phyloP scores from a whole-genome alignment of 345 rosid genomes.

The Brassica incana region DNA sequence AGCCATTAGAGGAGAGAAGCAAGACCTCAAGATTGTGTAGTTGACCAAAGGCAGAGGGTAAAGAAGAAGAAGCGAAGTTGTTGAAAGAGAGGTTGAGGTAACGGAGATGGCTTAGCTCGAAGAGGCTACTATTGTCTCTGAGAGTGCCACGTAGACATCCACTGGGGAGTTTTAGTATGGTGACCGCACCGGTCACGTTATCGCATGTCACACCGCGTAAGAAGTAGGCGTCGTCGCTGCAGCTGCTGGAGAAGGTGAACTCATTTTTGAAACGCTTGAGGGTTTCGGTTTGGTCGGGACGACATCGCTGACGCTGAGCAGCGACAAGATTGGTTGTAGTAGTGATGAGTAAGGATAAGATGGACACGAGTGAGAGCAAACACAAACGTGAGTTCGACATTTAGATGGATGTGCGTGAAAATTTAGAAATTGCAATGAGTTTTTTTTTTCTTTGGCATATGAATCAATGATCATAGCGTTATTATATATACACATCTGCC shows the following conservation, averaged over 20 bases:
- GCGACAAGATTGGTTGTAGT: slow-evolving; percentile 7
- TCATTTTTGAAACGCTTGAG: slow-evolving; percentile 27
- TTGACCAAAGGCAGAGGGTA: neutral
- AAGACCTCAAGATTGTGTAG: slow-evolving; percentile 7
- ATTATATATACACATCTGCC: neutral
- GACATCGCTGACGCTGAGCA: slow-evolving; percentile 9
- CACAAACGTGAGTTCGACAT: slow-evolving; percentile 16
- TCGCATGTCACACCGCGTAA: slow-evolving; percentile 27
- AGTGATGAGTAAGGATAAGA: neutral
- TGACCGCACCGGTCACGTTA: slow-evolving; percentile 28
- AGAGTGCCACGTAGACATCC: slow-evolving; percentile 2
- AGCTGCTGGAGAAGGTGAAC: slow-evolving; percentile 21
- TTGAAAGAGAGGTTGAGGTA: slow-evolving; percentile 1
- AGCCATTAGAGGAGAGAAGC: neutral
- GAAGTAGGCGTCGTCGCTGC: slow-evolving; percentile 12
- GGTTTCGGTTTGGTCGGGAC: slow-evolving; percentile 27
- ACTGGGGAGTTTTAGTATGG: neutral
- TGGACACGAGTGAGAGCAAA: slow-evolving; percentile 8
- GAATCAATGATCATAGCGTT: neutral
- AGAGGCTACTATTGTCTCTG: neutral
- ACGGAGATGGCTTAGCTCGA: neutral
- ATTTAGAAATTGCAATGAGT: neutral
- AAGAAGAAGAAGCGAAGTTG: neutral
- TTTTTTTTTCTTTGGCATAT: neutral
- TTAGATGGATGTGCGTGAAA: neutral